These are phyloP conservation scores for Rachicladosporium sp. DNA, from an alignment of 2,329 filamentous ascomycete genomes.

Conservation along the genomic window DNA sequence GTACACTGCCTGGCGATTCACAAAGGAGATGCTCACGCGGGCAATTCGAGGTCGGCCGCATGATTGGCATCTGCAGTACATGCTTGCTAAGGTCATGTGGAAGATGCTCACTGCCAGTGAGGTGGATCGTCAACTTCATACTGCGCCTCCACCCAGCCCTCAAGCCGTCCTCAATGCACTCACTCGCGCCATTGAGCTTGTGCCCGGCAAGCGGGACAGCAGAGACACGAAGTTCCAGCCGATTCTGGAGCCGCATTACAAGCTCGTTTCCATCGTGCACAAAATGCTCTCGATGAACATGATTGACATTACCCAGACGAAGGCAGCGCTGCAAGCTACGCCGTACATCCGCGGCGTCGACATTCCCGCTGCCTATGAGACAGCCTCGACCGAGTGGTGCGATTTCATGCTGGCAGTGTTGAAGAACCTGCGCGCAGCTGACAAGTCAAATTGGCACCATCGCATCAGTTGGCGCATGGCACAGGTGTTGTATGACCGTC, in stretches of 20 bases:
- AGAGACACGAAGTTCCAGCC: conserved; percentile 57
- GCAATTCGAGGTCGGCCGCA: conserved; percentile 48
- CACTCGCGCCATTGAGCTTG: conserved; percentile 45
- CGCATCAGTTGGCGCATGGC: conserved; percentile 70
- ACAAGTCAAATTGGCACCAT: conserved; percentile 93
- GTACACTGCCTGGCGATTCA: conserved; percentile 54
- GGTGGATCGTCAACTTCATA: conserved; percentile 6
- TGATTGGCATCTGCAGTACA: conserved; percentile 56
- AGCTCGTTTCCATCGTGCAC: conserved; percentile 68
- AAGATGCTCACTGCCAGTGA: conserved; percentile 45
- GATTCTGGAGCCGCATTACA: conserved; percentile 84
- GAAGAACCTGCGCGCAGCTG: conserved; percentile 50
- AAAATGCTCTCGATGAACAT: conserved; percentile 54
- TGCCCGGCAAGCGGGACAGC: conserved; percentile 40
- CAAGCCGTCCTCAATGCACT: conserved; percentile 44
- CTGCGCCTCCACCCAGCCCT: conserved; percentile 20
- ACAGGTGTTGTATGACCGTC: conserved; percentile 47
- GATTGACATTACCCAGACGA: conserved; percentile 32
- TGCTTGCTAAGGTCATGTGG: conserved; percentile 60
- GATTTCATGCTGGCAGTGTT: conserved; percentile 52
- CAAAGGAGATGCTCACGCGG: conserved; percentile 46
- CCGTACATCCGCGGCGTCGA: conserved; percentile 43
- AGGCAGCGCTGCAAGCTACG: conserved; percentile 39
- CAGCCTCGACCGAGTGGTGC: conserved; percentile 34
- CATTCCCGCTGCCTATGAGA: conserved; percentile 31